Evolutionary conservation across 139 green algal species (phyloP).

Genomic region (Chlorella sorokiniana): DNA sequence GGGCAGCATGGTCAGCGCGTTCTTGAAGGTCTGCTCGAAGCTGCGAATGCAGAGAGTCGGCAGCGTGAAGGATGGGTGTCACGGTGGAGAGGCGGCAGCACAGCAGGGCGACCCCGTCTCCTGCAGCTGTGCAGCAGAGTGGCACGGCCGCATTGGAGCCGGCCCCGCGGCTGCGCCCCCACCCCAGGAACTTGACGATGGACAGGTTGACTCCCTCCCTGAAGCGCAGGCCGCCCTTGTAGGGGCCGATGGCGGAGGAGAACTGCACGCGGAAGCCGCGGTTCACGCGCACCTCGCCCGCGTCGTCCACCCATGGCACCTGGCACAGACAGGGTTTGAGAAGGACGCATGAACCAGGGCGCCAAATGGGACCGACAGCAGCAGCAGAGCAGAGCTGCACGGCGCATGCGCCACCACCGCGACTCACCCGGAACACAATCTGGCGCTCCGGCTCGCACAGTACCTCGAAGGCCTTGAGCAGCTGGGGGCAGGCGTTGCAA

Average conservation of each 20-base stretch:
- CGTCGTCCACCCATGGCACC: slow-evolving; percentile 73
- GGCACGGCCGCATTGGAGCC: too few relatives aligned
- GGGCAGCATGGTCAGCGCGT: slow-evolving; percentile 80
- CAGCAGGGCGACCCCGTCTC: background rate
- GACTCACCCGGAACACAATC: background rate
- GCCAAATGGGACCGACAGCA: background rate
- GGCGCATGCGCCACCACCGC: background rate
- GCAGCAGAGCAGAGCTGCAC: background rate
- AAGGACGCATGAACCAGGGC: background rate
- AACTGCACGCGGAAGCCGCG: slow-evolving; percentile 83
- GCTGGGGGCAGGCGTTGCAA: too few relatives aligned
- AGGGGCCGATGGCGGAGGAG: slow-evolving; percentile 74
- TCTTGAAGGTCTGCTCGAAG: slow-evolving; percentile 75
- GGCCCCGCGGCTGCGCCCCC: background rate
- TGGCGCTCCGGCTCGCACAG: slow-evolving; percentile 27
- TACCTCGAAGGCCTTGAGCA: background rate
- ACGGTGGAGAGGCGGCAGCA: background rate
- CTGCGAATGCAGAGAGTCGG: background rate
- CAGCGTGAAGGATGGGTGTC: background rate
- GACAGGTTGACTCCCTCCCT: slow-evolving; percentile 78
- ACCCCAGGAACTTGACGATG: slow-evolving; percentile 70
- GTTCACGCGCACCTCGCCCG: slow-evolving; percentile 66
- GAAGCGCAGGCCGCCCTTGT: slow-evolving; percentile 74
- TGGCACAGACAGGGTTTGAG: slow-evolving; percentile 23
- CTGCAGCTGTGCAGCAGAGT: too few relatives aligned